A percentile compares a stretch with the other conserved stretches of the same genome.
phyloP scores from a whole-genome alignment of 2,329 filamentous ascomycete genomes.

The Beauveria brongniartii region DNA sequence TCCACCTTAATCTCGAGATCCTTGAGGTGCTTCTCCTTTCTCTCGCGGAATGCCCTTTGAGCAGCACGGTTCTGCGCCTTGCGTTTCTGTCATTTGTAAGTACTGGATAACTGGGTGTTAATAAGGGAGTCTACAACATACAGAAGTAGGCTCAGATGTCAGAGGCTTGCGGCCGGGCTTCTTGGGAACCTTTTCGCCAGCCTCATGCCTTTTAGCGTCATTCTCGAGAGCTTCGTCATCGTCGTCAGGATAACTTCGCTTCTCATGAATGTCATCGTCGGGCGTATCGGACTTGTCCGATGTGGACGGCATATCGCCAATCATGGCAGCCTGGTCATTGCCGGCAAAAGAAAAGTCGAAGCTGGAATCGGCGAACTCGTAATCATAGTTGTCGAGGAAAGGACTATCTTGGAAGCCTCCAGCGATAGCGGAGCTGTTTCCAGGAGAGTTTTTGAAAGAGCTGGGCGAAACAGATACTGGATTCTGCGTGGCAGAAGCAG shows the following conservation, averaged over 20 bases:
- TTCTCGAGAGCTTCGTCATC: constrained; percentile 40
- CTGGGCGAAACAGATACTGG: constrained; percentile 37
- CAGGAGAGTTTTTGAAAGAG: constrained; percentile 42
- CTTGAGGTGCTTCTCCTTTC: constrained; percentile 86
- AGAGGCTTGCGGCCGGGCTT: constrained; percentile 95
- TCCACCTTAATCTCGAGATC: constrained; percentile 73
- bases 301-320: constrained; percentile 62
- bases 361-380: constrained; percentile 66
- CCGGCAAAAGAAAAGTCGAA: constrained; percentile 58
- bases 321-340: constrained; percentile 55
- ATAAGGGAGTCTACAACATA: constrained; percentile 31
- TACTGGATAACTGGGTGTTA: neutral
- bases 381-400: constrained; percentile 69
- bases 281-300: constrained; percentile 49
- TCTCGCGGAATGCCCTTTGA: constrained; percentile 86
- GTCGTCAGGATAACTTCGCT: constrained; percentile 65
- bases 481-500: constrained; percentile 26
- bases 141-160: constrained; percentile 90
- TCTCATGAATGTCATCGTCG: constrained; percentile 50
- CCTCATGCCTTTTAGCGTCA: constrained; percentile 65
- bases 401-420: constrained; percentile 64
- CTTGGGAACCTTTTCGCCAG: constrained; percentile 79
- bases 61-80: constrained; percentile 94
- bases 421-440: constrained; percentile 29
- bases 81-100: constrained; percentile 56